phyloP scores from a whole-genome alignment of 2,329 filamentous ascomycete species.

The Cladosporium sp. region DNA sequence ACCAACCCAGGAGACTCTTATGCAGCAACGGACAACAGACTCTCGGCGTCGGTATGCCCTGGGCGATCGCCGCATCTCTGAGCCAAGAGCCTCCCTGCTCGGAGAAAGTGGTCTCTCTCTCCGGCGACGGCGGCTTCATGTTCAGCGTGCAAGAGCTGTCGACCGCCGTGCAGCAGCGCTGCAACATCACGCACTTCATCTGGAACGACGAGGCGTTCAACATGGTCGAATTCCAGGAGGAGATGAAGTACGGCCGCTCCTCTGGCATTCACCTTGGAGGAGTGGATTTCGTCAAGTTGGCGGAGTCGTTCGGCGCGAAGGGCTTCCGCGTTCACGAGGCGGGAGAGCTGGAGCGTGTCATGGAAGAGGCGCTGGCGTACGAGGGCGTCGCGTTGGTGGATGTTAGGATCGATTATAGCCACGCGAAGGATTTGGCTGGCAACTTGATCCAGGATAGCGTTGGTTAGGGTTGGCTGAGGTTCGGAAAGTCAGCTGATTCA shows the following conservation, averaged over 20 bases:
- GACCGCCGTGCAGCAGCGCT: conserved; percentile 45
- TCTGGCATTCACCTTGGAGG: conserved; percentile 44
- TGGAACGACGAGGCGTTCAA: conserved; percentile 50
- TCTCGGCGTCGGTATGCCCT: conserved; percentile 45
- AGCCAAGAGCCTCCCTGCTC: conserved; percentile 41
- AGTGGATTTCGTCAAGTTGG: conserved; percentile 47
- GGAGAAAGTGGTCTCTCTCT: conserved; percentile 42
- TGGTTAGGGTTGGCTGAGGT: conserved; percentile 16
- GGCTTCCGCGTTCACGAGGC: conserved; percentile 40
- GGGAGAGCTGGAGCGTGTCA: conserved; percentile 39
- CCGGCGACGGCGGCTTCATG: conserved; percentile 49
- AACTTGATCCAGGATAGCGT: conserved; percentile 36
- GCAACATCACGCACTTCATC: conserved; percentile 49
- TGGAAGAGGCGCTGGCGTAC: conserved; percentile 41
- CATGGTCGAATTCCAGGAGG: conserved; percentile 51
- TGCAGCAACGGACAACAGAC: conserved; percentile 49
- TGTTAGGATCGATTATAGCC: conserved; percentile 44
- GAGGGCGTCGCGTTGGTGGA: conserved; percentile 45
- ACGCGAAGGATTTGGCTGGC: conserved; percentile 38
- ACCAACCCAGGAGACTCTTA: conserved; percentile 42
- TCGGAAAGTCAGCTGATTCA: no score
- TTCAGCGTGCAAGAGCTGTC: conserved; percentile 45
- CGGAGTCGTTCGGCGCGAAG: conserved; percentile 45
- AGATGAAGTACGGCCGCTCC: conserved; percentile 46
- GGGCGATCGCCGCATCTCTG: conserved; percentile 46